phyloP scores from a whole-genome alignment of 1,284 basidiomycete genomes.

The Laetiporus sulphureus region DNA sequence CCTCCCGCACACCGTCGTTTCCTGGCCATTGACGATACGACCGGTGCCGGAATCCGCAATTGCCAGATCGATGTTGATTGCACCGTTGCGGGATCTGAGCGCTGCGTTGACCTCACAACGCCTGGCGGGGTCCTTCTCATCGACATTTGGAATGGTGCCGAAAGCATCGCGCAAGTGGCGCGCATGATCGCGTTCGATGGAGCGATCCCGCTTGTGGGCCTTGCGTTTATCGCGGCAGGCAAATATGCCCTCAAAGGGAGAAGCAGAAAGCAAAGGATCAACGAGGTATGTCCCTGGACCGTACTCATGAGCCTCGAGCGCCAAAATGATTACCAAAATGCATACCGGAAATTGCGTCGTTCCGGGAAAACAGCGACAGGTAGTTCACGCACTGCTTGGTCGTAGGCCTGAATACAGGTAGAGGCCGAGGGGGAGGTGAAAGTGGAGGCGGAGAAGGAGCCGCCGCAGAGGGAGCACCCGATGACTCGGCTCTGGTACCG shows the following conservation, averaged over 20 bases:
- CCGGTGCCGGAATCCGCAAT: constrained; percentile 7
- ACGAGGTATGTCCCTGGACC: constrained; percentile 16
- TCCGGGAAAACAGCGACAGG: constrained; percentile 15
- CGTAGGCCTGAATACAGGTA: constrained; percentile 11
- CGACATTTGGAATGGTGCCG: constrained; percentile 2
- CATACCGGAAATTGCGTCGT: constrained; percentile 14
- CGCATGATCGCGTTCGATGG: constrained; percentile 3
- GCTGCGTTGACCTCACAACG: constrained; percentile 17
- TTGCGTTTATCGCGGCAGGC: neutral
- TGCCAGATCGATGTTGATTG: constrained; percentile 16
- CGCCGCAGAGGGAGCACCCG: too few relatives aligned
- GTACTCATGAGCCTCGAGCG: too few relatives aligned
- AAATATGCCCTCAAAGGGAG: neutral
- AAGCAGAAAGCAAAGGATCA: constrained; percentile 12
- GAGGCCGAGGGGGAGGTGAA: too few relatives aligned
- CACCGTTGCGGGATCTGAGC: constrained; percentile 23
- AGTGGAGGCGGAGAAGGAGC: too few relatives aligned
- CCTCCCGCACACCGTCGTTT: constrained; percentile 9
- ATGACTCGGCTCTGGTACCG: too few relatives aligned
- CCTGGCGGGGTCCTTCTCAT: neutral
- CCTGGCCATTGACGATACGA: neutral
- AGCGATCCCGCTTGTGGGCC: constrained; percentile 4
- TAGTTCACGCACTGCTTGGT: constrained; percentile 15
- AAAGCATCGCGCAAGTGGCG: constrained; percentile 3
- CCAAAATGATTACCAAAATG: too few relatives aligned